Base-by-base conservation (phyloP, 1,139 yeast genomes). In the Debaryomyces robertsiae region DNA sequence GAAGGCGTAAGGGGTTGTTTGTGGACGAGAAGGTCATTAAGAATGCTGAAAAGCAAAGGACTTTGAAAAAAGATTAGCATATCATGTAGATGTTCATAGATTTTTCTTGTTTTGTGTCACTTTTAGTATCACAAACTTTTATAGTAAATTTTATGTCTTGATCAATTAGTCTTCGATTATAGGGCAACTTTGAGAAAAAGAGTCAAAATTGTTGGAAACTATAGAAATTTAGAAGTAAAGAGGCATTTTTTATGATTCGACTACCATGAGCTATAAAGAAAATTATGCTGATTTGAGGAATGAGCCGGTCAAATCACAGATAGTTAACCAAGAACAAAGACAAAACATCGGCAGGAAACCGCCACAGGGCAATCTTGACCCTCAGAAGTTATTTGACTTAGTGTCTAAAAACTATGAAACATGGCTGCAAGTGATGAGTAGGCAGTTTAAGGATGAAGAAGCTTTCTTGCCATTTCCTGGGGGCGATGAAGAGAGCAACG, bases 21-120 rank as follows among this genome's bases (percentile, higher is more conserved):
- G 87, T 90, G 22, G 95, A 88, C 55, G 95, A 90, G 53, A 91
- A 91, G 63, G 85, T 93, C 33, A 85, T 94, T 15, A 77, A 86
- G 60, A 86, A 85, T 57, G 96, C 98, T 1, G 98, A 93, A 60
- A 89, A 90, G 63, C 97, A 90, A 64, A 77, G 97, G 55, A 91
- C 93, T 0, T 65, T 87, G 63, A 86, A 84, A 65, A 84, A 68
- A 53, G 81, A 76, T 52, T 76, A 59, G 24, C 17, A 9, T 11
- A 9, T 30, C 24, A 19, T 19, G 11, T 9, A 27, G 9, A 13
- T 19, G 9, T 4, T 9, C 19, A 25, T 37, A 18, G 19, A 28
- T 19, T 10, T 27, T 5, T 27, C 22, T 17, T 28, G n/a, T 13
- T 39, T 39, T 39, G 42, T 39, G 42, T 30, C 39, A 39, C 27